Conservation (phyloP, 2,329 filamentous ascomycete species). For the Colletotrichum filicis region DNA sequence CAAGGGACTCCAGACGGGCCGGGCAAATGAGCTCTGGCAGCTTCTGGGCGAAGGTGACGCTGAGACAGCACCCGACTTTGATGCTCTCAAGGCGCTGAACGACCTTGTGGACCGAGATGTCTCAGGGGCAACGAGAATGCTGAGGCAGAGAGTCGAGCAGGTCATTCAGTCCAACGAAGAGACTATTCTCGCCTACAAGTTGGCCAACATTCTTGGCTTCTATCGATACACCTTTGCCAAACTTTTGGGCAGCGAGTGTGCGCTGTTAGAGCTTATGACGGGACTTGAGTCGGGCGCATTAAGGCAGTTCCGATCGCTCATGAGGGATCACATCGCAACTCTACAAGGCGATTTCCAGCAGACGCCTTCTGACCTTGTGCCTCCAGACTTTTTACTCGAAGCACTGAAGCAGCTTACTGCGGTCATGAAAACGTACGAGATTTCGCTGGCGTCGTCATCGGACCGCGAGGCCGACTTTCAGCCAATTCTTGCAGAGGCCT, state of each 20-base stretch:
- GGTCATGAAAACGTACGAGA: constrained; percentile 89
- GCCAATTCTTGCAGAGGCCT: constrained; percentile 78
- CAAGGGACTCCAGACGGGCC: constrained; percentile 81
- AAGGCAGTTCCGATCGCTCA: constrained; percentile 82
- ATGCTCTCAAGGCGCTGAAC: constrained; percentile 83
- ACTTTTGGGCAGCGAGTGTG: constrained; percentile 76
- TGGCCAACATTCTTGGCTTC: constrained; percentile 89
- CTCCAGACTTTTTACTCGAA: constrained; percentile 84
- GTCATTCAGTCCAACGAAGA: constrained; percentile 94
- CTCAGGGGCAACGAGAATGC: constrained; percentile 80
- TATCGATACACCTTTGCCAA: constrained; percentile 88
- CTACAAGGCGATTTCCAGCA: constrained; percentile 78
- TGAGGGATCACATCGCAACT: constrained; percentile 82
- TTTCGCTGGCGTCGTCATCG: constrained; percentile 73
- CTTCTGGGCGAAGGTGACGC: constrained; percentile 69
- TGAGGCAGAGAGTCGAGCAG: constrained; percentile 91
- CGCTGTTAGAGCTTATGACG: constrained; percentile 75
- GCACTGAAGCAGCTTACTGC: constrained; percentile 80
- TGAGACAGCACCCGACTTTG: constrained; percentile 69
- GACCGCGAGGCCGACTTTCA: constrained; percentile 77
- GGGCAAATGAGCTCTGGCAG: constrained; percentile 87
- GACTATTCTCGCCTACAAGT: constrained; percentile 86
- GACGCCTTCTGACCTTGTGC: constrained; percentile 77
- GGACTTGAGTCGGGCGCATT: constrained; percentile 81
- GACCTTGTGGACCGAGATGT: constrained; percentile 90